Base-by-base conservation (phyloP, 192 early-diverging fungal genomes). In the Coemansia sp. region DNA sequence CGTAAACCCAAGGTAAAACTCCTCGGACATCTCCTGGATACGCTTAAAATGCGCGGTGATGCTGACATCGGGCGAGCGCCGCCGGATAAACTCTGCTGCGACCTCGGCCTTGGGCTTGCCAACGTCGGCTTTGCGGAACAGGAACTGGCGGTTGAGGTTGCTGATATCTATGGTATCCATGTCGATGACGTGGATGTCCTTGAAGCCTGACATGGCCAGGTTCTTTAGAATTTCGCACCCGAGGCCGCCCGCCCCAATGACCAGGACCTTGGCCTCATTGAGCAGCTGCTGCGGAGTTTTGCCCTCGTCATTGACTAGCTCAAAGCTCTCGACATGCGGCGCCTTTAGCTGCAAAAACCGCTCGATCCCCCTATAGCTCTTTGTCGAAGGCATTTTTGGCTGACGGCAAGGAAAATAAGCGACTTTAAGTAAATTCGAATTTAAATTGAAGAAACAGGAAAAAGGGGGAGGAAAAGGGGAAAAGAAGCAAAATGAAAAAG, bases 1-100 rank as follows among this genome's bases (percentile, higher is more conserved):
- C 2, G 87, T 82, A 71, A 97, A 95, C 58, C 91, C 85, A 22
- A 74, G 72, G 68, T 98, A 98, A 72, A 92, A 98, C 56, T 94
- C 93, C 46, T 90, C 86, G 58, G 95, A 88, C 82, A 95, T 97
- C 67, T 98, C 96, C 81, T 98, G 94, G 61, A 98, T 98, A 52
- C 90, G 90, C 60, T 91, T 89, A 81, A 85, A 91, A 65, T 87
- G 89, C 74, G 89, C 84, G 8, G 85, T 86, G n/a, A 91, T 87
- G 29, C 77, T 83, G 42, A 89, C 83, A 13, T 83, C 84, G 4
- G 87, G 85, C 22, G 90, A 82, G 36, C 90, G 78, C 28, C 80
- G 82, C 68, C 84, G 85, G 36, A 93, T 83, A 72, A 90, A 91
- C 52, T 84, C 88, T 6, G 91, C 87, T 3, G 90, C 90, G 0